A percentile compares a stretch with the other conserved stretches of the same genome.
These are phyloP conservation scores for Dryas integrifolia DNA, from an alignment of 331 rosid genomes.

Conservation along the genomic window DNA sequence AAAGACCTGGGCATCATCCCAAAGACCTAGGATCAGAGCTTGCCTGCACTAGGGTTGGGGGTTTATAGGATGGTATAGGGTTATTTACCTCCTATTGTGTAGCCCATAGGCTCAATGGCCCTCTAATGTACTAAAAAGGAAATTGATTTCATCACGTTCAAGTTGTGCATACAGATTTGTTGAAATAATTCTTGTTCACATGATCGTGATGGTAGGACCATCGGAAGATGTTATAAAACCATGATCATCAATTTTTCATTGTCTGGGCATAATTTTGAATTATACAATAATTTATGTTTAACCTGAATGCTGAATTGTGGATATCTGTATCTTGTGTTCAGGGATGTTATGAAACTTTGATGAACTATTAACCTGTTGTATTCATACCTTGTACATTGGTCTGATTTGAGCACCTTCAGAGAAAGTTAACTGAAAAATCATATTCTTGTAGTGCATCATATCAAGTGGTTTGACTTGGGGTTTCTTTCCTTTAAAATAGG, in stretches of 20 bases:
- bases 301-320: not conserved
- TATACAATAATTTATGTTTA: not conserved
- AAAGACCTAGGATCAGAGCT: not conserved
- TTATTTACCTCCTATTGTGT: not conserved
- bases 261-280: not conserved
- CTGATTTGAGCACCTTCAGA: not conserved
- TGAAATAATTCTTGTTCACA: not conserved
- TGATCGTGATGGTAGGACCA: conserved; percentile 8
- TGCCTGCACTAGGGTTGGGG: too few species aligned
- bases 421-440: not conserved
- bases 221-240: not conserved
- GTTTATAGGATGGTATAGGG: not conserved
- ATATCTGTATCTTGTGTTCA: not conserved
- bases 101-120: too few species aligned
- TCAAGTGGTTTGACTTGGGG: not conserved
- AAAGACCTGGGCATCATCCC: not conserved
- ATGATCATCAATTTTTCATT: not conserved
- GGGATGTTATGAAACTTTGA: not conserved
- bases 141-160: too few species aligned
- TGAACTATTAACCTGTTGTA: not conserved
- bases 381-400: not conserved
- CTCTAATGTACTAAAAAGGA: not conserved
- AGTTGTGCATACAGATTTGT: not conserved
- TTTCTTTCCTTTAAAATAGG: not conserved
- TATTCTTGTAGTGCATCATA: not conserved